These are phyloP conservation scores for Coccinonectria pachysandricola DNA, from an alignment of 2,329 filamentous ascomycete genomes.

Conservation along the genomic window DNA sequence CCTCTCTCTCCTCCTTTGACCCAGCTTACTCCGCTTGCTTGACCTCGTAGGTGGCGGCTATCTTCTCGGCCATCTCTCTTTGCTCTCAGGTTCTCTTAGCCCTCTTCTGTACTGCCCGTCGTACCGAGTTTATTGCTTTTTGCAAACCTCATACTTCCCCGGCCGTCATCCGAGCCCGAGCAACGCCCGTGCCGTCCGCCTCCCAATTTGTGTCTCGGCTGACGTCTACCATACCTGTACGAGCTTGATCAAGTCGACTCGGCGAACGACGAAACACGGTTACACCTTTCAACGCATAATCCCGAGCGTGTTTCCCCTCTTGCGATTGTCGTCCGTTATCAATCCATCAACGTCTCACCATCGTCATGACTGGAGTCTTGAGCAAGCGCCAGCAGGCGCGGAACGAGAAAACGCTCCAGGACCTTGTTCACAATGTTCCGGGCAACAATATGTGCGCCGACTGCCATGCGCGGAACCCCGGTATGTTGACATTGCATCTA, in stretches of 20 bases:
- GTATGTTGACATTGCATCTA: too few species aligned
- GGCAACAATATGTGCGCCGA: conserved; percentile 94
- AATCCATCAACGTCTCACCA: conserved; percentile 3
- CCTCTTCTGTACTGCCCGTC: conserved; percentile 9
- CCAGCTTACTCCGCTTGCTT: conserved; percentile 2
- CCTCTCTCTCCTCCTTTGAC: conserved; percentile 9
- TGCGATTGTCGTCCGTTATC: conserved; percentile 1
- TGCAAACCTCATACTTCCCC: conserved; percentile 5
- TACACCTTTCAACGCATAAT: conserved; percentile 8
- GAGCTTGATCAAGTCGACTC: too few species aligned
- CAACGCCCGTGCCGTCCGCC: conserved; percentile 6
- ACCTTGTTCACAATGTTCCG: conserved; percentile 70
- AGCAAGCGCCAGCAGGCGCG: conserved; percentile 97
- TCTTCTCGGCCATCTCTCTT: conserved; percentile 3
- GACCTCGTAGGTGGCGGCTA: conserved; percentile 8
- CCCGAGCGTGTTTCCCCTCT: conserved; percentile 4
- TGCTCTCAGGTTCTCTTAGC: conserved; percentile 8
- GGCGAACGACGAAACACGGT: conserved; percentile 11
- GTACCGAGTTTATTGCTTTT: conserved; percentile 11
- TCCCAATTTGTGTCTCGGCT: too few species aligned
- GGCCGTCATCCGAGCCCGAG: conserved; percentile 5
- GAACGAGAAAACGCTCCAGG: conserved; percentile 86
- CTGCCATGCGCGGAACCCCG: conserved; percentile 83
- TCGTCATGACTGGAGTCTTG: conserved; percentile 59
- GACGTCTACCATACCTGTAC: too few species aligned